Base-by-base conservation (phyloP, 179 eudicot genomes). In the Patellifolia procumbens region DNA sequence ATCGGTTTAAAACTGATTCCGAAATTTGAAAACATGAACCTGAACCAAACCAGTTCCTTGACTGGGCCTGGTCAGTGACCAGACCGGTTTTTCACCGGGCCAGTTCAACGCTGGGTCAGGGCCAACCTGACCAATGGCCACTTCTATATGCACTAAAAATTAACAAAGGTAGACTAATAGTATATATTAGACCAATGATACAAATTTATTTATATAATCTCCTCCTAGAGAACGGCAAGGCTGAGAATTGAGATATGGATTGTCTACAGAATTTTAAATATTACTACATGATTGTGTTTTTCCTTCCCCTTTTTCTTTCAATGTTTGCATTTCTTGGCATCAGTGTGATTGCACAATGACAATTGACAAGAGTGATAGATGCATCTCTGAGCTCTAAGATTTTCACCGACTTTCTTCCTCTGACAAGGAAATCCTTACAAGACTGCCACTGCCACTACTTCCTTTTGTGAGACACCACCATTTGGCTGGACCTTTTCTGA, bases 401-500 rank as follows among this genome's bases (percentile, higher is more conserved):
- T 55, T 20, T 12, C 31, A 42, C 34, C 19, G 76, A 55, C 64
- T 55, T 10, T 55, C 42, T 48, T 49, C 53, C 29, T 60, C 48
- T 43, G 39, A 15, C n/a, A 32, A 32, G n/a, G 26, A 59, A 4
- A 53, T 10, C 42, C 31, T 68, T 22, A 80, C 22, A 8, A 58
- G 22, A 82, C 79, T 37, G 81, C 73, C 59, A 63, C 69, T 1
- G 76, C 75, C n/a, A 71, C 68, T 0, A 75, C 72, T 52, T 68
- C 81, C 65, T 77, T 71, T 22, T 64, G 76, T 11, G 78, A 63
- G 42, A 19, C 62, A 52, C 79, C 79, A 67, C 79, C 79, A 67
- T 81, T 78, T 15, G 78, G 6, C 63, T 70, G 70, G 34, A 37
- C 74, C 48, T 4, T 34, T 43, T 78, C 66, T 26, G 72, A 64